Conservation (phyloP, 768 basidiomycete genomes). For the Agrocybe chaxingu region DNA sequence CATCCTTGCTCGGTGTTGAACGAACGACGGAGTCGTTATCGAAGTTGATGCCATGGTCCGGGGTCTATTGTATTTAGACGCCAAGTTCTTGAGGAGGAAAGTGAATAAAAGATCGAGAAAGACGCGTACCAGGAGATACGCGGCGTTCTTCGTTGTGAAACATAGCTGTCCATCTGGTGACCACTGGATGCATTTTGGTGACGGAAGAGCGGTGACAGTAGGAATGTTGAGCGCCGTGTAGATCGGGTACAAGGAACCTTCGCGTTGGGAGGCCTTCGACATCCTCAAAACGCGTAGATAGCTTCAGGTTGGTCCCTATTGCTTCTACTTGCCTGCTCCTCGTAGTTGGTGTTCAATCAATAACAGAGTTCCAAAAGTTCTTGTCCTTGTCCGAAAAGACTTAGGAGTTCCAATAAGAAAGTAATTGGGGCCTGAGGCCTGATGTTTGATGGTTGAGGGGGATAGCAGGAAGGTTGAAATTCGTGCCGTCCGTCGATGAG, state of each 20-base stretch:
- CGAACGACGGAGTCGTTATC: slow-evolving; percentile 52
- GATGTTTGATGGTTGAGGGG: no score
- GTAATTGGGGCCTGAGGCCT: no score
- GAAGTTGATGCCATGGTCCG: slow-evolving; percentile 69
- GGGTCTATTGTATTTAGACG: slow-evolving; percentile 46
- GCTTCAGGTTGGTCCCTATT: no score
- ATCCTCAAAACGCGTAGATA: neutral
- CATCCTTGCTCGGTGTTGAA: slow-evolving; percentile 30
- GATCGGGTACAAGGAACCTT: slow-evolving; percentile 21
- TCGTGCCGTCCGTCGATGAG: no score
- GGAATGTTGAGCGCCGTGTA: slow-evolving; percentile 56
- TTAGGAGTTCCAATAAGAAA: no score
- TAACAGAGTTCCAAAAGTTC: no score
- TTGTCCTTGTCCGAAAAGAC: no score
- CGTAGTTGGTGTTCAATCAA: no score
- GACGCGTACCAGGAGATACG: slow-evolving; percentile 62
- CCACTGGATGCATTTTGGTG: slow-evolving; percentile 63
- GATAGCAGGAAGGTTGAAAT: no score
- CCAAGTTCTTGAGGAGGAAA: neutral
- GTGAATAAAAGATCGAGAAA: neutral
- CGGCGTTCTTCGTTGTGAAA: slow-evolving; percentile 62
- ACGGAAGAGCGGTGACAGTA: slow-evolving; percentile 58
- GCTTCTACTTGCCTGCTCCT: no score
- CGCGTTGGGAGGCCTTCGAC: slow-evolving; percentile 4
- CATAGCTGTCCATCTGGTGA: slow-evolving; percentile 71